Base-by-base conservation (phyloP, 768 basidiomycete species). In the Rhizopogon rudus region DNA sequence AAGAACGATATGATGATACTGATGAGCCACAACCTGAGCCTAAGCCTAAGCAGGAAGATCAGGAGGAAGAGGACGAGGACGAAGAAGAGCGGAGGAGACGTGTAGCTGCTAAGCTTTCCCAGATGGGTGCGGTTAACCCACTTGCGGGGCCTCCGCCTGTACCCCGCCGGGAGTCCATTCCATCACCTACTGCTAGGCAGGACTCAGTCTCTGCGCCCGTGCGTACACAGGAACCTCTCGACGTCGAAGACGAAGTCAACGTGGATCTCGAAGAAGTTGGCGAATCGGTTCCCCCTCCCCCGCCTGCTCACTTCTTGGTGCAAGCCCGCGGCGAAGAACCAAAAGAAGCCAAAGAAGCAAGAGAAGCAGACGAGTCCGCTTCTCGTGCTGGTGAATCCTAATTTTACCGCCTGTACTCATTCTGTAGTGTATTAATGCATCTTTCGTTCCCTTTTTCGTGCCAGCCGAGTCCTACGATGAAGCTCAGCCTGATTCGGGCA, bases 121-220 rank as follows among this genome's bases (percentile, higher is more conserved):
- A 82, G 68, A 83, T 82, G 73, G 88, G 86, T 14, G 78, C 80
- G 59, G 71, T 78, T 72, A 75, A 85, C 60, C 81, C 85, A 3
- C 77, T 85, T 52, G 70, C 74, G 7, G 68, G 73, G 13, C 74
- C 64, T 29, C 68, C 72, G 25, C 65, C 61, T 8, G 13, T 60
- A 31, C 50, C 58, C 5, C 65, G 61, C 13, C 67, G 53, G 56
- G 45, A 48, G 6, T 40, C 46, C n/a, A 49, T 22, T 22, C 20
- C 52, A 7, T 49, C 48, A 35, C 20, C 48, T 37, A 9, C 33
- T 16, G 20, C 22, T 25, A 49, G 14, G 7, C 20, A 5, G 22
- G 52, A 31, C 1, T 56, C 64, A 2, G 20, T 64, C 54, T 51
- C 57, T 14, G 63, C 64, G 44, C 49, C 14, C 9, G 25, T n/a